Base-by-base conservation (phyloP, 2,329 filamentous ascomycete genomes). In the Biscogniauxia mediterranea region DNA sequence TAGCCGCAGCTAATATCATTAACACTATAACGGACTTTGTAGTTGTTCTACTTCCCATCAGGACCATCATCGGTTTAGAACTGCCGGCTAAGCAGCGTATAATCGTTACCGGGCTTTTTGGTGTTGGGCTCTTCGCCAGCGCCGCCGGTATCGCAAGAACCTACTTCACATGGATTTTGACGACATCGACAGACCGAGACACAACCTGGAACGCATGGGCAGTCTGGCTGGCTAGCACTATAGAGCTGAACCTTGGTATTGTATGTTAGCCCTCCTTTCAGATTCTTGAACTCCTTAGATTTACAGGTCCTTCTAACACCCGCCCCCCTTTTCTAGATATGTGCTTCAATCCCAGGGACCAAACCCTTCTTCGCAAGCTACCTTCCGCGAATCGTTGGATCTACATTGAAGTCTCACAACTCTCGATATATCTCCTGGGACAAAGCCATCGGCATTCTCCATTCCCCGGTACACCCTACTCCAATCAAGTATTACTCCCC, bases 1-100 rank as follows among this genome's bases (percentile, higher is more conserved):
- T 85, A 26, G 77, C 84, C 28, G 78, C 79, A 42, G 78, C 85
- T 42, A 84, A 85, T 1, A 80, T 83, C 26, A 79, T 86, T 64
- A 88, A 88, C 71, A 86, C 86, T 54, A 68, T 82, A 52, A 86
- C 84, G 6, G 85, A 89, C 70, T 79, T 88, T 52, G 69, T 82
- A 11, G 79, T 83, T n/a, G 81, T 83, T 42, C 68, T 81, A 0
- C 73, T 86, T 3, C 83, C 83, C 1, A 78, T 85, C 53, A 76
- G 76, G 21, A 79, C 78, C 2, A 75, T 83, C 8, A 73, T 78
- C 64, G 71, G 74, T 17, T 70, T 83, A 1, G 76, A 81, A 55
- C 73, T 85, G 46, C 79, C 81, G 1, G 64, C 67, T 11, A 79
- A 76, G 52, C 82, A 85, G 61, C 79, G 78, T 42, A 61, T 78